Evolutionary conservation across 2,329 filamentous ascomycete species (phyloP).

Genomic region (Scedosporium aurantiacum): DNA sequence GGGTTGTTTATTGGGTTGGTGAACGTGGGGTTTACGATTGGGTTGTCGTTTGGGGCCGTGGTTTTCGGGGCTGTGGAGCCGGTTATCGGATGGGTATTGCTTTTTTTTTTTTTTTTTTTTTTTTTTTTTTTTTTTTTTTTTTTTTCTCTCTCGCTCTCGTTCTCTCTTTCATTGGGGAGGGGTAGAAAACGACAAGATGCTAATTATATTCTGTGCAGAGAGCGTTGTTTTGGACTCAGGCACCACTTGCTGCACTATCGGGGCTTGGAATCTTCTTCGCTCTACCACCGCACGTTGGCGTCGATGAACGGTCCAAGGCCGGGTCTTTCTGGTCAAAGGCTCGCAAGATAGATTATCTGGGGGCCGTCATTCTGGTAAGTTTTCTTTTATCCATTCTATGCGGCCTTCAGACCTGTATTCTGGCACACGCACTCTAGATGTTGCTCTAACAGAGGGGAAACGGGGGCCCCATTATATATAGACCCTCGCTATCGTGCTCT

Average conservation of each 20-base stretch:
- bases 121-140: background rate
- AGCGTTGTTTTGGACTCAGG: constrained; percentile 62
- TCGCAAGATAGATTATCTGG: constrained; percentile 61
- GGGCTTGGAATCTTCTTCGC: constrained; percentile 58
- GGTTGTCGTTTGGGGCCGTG: constrained; percentile 60
- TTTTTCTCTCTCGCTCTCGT: constrained; percentile 4
- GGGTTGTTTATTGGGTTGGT: constrained; percentile 65
- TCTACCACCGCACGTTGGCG: background rate
- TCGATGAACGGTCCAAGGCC: background rate
- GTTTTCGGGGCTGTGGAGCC: constrained; percentile 56
- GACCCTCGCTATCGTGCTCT: constrained; percentile 54
- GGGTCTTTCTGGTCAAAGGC: constrained; percentile 32
- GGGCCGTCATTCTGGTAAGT: constrained; percentile 53
- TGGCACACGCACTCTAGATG: too few species aligned
- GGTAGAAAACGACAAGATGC: background rate
- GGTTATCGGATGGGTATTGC: constrained; percentile 56
- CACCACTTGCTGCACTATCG: constrained; percentile 49
- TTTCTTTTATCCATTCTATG: too few species aligned
- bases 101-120: background rate
- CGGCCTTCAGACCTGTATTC: too few species aligned
- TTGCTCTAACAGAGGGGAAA: background rate
- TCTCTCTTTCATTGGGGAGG: too few species aligned
- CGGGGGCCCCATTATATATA: constrained; percentile 22
- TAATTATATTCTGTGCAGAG: constrained; percentile 34
- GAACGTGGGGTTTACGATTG: constrained; percentile 62